These are phyloP conservation scores for Dothistroma septosporum DNA, from an alignment of 2,329 filamentous ascomycete genomes.

Conservation along the genomic window DNA sequence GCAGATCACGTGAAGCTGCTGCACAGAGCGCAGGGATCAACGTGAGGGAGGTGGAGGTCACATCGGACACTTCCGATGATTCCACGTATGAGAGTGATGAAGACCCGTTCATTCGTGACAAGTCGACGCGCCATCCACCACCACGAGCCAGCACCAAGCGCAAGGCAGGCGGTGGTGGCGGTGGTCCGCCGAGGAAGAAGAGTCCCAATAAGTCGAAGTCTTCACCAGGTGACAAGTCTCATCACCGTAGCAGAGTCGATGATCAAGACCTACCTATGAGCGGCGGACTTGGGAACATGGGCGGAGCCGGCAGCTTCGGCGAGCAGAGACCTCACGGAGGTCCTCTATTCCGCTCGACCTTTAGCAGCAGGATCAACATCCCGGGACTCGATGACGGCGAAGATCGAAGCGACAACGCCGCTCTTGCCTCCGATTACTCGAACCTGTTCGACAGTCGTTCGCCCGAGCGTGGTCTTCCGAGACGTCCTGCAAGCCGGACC, in stretches of 20 bases:
- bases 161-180: not conserved
- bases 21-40: not conserved
- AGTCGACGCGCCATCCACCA: not conserved
- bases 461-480: not conserved
- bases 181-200: not conserved
- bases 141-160: not conserved
- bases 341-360: not conserved
- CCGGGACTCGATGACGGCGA: not conserved
- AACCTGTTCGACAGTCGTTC: not conserved
- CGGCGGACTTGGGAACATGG: not conserved
- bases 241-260: not conserved
- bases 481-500: not conserved
- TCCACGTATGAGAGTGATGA: slow-evolving; percentile 2
- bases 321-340: not conserved
- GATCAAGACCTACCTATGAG: too few relatives aligned
- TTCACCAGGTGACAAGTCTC: not conserved
- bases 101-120: not conserved
- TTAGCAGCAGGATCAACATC: not conserved
- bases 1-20: not conserved
- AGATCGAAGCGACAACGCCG: not conserved
- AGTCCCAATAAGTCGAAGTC: not conserved
- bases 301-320: not conserved
- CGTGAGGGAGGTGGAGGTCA: not conserved
- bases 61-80: slow-evolving; percentile 1
- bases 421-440: not conserved